Conservation (phyloP, 2,329 filamentous ascomycete species). For the Cladosporium sphaerospermum region DNA sequence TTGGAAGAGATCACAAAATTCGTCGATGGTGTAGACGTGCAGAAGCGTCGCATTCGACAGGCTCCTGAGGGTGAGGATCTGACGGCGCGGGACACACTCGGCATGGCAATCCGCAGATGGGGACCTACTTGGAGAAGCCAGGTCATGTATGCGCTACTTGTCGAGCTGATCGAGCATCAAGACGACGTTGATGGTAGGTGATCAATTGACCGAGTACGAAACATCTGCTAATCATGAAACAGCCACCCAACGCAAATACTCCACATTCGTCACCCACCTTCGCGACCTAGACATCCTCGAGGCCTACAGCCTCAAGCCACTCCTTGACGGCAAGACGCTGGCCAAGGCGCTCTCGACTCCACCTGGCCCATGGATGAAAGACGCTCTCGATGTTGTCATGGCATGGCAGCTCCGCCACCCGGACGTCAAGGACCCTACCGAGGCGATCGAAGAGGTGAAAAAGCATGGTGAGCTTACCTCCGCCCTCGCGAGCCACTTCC, state of each 20-base stretch:
- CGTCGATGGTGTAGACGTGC: constrained; percentile 49
- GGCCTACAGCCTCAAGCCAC: constrained; percentile 42
- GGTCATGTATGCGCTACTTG: constrained; percentile 60
- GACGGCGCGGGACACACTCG: constrained; percentile 56
- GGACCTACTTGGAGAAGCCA: constrained; percentile 67
- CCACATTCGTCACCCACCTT: constrained; percentile 48
- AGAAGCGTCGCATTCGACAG: constrained; percentile 41
- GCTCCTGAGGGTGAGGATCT: constrained; percentile 37
- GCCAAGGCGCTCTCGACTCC: constrained; percentile 59
- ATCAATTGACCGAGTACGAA: background rate
- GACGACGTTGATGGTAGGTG: constrained; percentile 40
- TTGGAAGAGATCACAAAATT: constrained; percentile 56
- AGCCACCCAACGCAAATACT: constrained; percentile 47
- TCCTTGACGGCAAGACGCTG: constrained; percentile 69
- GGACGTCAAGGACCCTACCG: constrained; percentile 49
- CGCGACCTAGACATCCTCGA: constrained; percentile 46
- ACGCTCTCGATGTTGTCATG: constrained; percentile 71
- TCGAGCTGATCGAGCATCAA: constrained; percentile 48
- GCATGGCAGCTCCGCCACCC: constrained; percentile 87
- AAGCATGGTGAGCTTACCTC: constrained; percentile 44
- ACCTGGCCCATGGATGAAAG: constrained; percentile 77
- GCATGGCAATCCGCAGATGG: constrained; percentile 70
- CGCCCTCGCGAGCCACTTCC: constrained; percentile 48
- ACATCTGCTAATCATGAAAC: constrained; percentile 6
- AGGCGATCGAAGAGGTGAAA: constrained; percentile 42